These are phyloP conservation scores for Tricholoma sp. DNA, from an alignment of 768 basidiomycete species.

Conservation along the genomic window DNA sequence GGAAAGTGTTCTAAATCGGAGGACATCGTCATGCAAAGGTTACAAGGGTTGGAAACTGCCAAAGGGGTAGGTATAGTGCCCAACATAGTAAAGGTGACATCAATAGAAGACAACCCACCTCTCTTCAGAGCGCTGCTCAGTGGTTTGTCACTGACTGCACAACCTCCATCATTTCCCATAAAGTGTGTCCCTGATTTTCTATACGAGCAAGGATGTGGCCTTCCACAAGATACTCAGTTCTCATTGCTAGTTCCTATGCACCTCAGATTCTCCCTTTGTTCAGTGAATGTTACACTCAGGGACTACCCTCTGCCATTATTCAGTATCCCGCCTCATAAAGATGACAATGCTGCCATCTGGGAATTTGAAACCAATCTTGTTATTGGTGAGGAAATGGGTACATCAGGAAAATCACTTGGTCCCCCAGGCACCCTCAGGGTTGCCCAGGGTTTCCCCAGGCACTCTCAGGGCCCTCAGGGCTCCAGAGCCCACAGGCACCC, in stretches of 20 bases:
- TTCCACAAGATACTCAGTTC: slow-evolving; percentile 68
- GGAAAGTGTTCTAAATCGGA: slow-evolving; percentile 48
- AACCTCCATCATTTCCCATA: slow-evolving; percentile 54
- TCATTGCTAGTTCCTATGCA: slow-evolving; percentile 82
- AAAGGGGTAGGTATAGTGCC: slow-evolving; percentile 29
- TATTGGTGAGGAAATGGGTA: slow-evolving; percentile 67
- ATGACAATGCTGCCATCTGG: slow-evolving; percentile 39
- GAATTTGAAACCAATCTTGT: slow-evolving; percentile 75
- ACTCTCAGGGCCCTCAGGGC: too few relatives aligned
- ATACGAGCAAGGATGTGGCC: slow-evolving; percentile 55
- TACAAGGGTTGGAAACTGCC: slow-evolving; percentile 32
- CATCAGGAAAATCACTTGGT: too few relatives aligned
- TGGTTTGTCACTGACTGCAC: slow-evolving; percentile 51
- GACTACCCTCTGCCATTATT: slow-evolving; percentile 88
- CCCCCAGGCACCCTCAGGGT: too few relatives aligned
- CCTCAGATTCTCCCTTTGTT: slow-evolving; percentile 59
- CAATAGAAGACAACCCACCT: slow-evolving; percentile 44
- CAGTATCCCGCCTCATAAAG: slow-evolving; percentile 52
- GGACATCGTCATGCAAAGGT: slow-evolving; percentile 36
- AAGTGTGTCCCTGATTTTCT: slow-evolving; percentile 59
- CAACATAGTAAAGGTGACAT: slow-evolving; percentile 38
- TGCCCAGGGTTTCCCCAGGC: too few relatives aligned
- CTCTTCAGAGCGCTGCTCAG: slow-evolving; percentile 64
- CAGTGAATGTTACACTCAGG: slow-evolving; percentile 61
- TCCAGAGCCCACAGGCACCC: too few relatives aligned